phyloP scores from a whole-genome alignment of 805 yeast genomes.

The Cyberlindnera bimundalis region DNA sequence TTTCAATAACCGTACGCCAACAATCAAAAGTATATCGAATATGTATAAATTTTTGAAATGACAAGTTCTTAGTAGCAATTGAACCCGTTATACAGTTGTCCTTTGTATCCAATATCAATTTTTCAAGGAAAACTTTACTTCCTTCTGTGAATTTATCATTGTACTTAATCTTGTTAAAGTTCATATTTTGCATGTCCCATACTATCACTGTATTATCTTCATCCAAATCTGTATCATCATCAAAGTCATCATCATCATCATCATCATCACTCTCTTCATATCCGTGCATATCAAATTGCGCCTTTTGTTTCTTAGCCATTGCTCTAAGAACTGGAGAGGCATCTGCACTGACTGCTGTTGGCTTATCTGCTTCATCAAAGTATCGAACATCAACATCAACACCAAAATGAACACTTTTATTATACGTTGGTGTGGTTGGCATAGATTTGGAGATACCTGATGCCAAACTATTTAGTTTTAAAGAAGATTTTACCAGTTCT shows the following conservation, averaged over 20 bases:
- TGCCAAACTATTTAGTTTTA: constrained; percentile 44
- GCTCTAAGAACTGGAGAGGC: constrained; percentile 49
- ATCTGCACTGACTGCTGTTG: constrained; percentile 69
- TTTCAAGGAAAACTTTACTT: constrained; percentile 55
- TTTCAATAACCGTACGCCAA: constrained; percentile 75
- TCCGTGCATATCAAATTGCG: constrained; percentile 17
- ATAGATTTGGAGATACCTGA: constrained; percentile 38
- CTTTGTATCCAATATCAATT: constrained; percentile 56
- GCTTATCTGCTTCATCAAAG: constrained; percentile 70
- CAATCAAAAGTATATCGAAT: constrained; percentile 72
- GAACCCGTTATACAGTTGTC: constrained; percentile 58
- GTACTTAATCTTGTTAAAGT: constrained; percentile 45
- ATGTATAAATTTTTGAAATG: constrained; percentile 63
- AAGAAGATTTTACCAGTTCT: constrained; percentile 75
- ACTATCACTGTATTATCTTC: constrained; percentile 25
- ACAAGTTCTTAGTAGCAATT: constrained; percentile 72
- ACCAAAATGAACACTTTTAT: constrained; percentile 80
- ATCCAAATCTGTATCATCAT: constrained; percentile 15
- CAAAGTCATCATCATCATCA: constrained; percentile 27
- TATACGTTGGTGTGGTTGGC: constrained; percentile 51
- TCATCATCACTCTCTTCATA: constrained; percentile 10
- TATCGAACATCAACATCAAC: constrained; percentile 64
- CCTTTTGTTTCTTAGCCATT: constrained; percentile 27
- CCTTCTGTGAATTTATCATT: constrained; percentile 40
- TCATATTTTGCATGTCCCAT: constrained; percentile 44